These are phyloP conservation scores for Coniochaeta pulveracea DNA, from an alignment of 2,329 filamentous ascomycete genomes.

Conservation along the genomic window DNA sequence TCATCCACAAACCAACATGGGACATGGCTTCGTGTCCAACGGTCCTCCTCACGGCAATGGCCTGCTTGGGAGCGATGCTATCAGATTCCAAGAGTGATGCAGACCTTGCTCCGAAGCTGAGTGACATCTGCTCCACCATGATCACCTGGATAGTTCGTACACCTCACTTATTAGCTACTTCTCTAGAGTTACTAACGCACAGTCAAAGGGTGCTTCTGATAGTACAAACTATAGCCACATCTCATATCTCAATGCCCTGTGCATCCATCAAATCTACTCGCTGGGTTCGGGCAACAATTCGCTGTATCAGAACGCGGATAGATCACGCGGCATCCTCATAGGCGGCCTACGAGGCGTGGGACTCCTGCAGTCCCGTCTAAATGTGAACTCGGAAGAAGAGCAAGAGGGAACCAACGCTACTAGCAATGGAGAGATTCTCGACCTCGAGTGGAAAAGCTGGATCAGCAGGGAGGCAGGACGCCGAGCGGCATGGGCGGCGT, in stretches of 20 bases:
- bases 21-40: constrained; percentile 12
- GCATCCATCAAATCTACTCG: constrained; percentile 20
- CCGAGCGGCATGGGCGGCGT: constrained; percentile 18
- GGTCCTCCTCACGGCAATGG: constrained; percentile 17
- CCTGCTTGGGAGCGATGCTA: constrained; percentile 16
- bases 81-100: constrained; percentile 8
- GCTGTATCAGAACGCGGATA: constrained; percentile 18
- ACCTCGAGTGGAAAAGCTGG: constrained; percentile 15
- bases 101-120: constrained; percentile 12
- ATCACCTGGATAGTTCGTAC: constrained; percentile 16
- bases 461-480: constrained; percentile 13
- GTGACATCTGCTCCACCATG: constrained; percentile 16
- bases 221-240: constrained; percentile 14
- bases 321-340: constrained; percentile 16
- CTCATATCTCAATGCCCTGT: constrained; percentile 16
- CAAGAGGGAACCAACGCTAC: not conserved
- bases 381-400: not conserved
- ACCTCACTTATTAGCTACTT: not conserved
- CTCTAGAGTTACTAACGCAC: not conserved
- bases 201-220: constrained; percentile 13
- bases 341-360: constrained; percentile 16
- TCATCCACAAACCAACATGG: constrained; percentile 19
- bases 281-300: constrained; percentile 19
- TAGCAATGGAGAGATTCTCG: not conserved
- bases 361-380: not conserved